Evolutionary conservation across 352 stramenopile genomes (phyloP), one percentile per base, ranked within the genome.

Genomic region (Phytophthora kernoviae): DNA sequence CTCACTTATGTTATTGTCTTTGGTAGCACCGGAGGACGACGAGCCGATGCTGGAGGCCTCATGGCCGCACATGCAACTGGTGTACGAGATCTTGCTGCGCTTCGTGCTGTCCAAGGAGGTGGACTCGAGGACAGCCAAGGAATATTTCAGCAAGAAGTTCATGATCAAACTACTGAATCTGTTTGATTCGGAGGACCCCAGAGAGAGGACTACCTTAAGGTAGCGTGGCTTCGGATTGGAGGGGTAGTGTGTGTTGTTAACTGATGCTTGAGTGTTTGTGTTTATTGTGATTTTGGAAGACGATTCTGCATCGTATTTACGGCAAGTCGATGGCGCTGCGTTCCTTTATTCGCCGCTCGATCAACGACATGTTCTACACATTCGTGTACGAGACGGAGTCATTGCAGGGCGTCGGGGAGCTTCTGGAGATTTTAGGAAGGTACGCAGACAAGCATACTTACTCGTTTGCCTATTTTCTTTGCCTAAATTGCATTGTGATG

Each of bases 151-250:
- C 70, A 94, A 99, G 79, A 90, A 96, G 53, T 98, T 98, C 65
- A 91, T 99, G 57, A 92, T 99, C 45, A 90, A 98, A 40, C 65
- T 98, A 90, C 71, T 91, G 21, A 84, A 87, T 43, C 58, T 91
- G 14, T 91, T 92, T 26, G 81, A 90, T 78, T 98, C 86, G 7
- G 96, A 99, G 65, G 97, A 99, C 78, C 97, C 96, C 30, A 87
- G 97, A n/a, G 97, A 99, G 70, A 97, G 34, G 97, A 99, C 65
- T 99, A 99, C 69, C 75, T 99, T 7, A 99, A 99, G 71, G 75
- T 80, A 15, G 4, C n/a, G 15, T 21, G 37, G 24, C 24, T 30
- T 3, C 6, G 4, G 6, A 11, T 8, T 17, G 39, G 3, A 12
- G 22, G 12, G 40, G 17, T 50, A 15, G 10, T n/a, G 21, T 21